phyloP scores from a whole-genome alignment of 73 alveolate species.

The Tetrahymena borealis region DNA sequence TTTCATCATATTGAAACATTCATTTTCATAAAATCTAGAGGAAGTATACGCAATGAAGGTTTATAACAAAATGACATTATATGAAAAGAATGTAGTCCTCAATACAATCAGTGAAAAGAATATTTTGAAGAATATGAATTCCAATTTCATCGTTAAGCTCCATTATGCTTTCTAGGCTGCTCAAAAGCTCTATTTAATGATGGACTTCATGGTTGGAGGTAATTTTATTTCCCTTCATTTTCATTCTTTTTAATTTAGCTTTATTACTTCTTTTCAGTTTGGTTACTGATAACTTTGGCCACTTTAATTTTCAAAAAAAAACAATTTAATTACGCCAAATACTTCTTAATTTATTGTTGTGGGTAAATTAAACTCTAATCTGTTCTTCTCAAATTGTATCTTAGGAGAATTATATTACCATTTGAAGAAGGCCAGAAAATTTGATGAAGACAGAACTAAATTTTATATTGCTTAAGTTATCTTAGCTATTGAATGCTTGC shows the following conservation, averaged over 20 bases:
- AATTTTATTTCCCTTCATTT: neutral
- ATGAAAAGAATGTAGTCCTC: constrained; percentile 56
- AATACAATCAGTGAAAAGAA: constrained; percentile 67
- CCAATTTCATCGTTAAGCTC: constrained; percentile 82
- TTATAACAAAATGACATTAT: constrained; percentile 59
- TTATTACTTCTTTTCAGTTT: too few relatives aligned
- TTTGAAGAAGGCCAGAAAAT: constrained; percentile 40
- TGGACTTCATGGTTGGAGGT: constrained; percentile 90
- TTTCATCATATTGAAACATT: too few relatives aligned
- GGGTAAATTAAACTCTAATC: neutral
- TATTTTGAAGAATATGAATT: constrained; percentile 52
- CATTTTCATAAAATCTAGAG: too few relatives aligned
- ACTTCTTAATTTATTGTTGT: too few relatives aligned
- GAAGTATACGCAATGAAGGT: constrained; percentile 80
- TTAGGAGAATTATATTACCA: constrained; percentile 51
- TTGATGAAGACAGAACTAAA: constrained; percentile 72
- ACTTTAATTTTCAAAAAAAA: too few relatives aligned
- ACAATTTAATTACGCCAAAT: too few relatives aligned
- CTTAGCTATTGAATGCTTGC: constrained; percentile 81
- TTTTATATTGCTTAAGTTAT: constrained; percentile 84
- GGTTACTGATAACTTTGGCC: too few relatives aligned
- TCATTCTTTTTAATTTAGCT: too few relatives aligned
- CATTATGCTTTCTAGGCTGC: constrained; percentile 86
- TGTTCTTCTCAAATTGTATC: neutral
- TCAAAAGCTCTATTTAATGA: constrained; percentile 74